phyloP scores from a whole-genome alignment of 73 alveolate species.

The Breviolum minutum region DNA sequence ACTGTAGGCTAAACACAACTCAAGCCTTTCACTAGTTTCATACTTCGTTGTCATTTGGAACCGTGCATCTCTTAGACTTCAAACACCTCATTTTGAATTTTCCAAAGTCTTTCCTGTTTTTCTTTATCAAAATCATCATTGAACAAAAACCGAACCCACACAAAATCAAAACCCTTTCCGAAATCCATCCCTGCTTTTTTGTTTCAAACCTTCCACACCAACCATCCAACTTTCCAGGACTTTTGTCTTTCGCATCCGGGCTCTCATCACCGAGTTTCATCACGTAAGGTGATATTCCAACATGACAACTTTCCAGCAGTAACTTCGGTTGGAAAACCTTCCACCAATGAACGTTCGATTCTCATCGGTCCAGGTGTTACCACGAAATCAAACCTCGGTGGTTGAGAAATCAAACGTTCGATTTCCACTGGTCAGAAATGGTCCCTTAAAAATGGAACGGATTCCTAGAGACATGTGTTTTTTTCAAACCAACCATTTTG shows the following conservation, averaged over 20 bases:
- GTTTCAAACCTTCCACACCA: background rate
- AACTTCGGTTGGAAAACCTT: constrained; percentile 64
- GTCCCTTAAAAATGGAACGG: too few relatives aligned
- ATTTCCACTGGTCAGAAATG: too few relatives aligned
- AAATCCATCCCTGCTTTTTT: too few relatives aligned
- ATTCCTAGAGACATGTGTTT: too few relatives aligned
- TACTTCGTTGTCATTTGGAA: too few relatives aligned
- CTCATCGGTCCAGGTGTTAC: constrained; percentile 84
- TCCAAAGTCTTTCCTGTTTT: background rate
- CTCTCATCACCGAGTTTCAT: background rate
- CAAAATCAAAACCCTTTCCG: too few relatives aligned
- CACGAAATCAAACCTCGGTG: constrained; percentile 57
- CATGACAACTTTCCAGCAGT: constrained; percentile 87
- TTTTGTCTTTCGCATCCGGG: background rate
- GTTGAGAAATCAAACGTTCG: background rate
- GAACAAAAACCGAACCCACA: too few relatives aligned
- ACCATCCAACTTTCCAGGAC: background rate
- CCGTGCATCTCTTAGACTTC: too few relatives aligned
- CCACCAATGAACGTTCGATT: constrained; percentile 41
- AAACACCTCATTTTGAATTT: background rate
- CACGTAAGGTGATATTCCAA: constrained; percentile 76
- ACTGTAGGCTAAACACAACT: too few relatives aligned
- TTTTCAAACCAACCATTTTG: too few relatives aligned
- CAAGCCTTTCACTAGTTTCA: too few relatives aligned
- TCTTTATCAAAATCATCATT: background rate